These are phyloP conservation scores for Tolypocladium amazonense DNA, from an alignment of 2,329 filamentous ascomycete species.

Conservation along the genomic window DNA sequence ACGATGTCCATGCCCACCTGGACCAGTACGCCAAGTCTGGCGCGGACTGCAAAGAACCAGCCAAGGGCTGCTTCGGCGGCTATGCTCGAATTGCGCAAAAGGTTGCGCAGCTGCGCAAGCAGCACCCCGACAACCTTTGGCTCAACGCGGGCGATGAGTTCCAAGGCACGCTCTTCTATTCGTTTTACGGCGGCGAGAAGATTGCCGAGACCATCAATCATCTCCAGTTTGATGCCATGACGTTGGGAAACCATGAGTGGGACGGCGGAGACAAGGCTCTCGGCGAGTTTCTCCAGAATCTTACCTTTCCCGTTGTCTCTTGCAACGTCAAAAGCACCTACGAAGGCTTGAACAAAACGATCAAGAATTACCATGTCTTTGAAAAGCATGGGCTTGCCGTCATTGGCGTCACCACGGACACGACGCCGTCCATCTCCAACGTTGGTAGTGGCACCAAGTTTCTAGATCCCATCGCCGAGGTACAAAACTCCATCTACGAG, in stretches of 20 bases:
- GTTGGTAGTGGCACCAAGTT: conserved; percentile 49
- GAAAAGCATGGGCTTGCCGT: conserved; percentile 49
- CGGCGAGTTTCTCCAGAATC: conserved; percentile 49
- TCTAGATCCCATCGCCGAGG: conserved; percentile 42
- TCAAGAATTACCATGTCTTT: conserved; percentile 57
- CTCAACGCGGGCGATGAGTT: conserved; percentile 61
- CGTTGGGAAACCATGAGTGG: conserved; percentile 57
- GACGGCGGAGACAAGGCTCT: conserved; percentile 54
- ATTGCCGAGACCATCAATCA: conserved; percentile 56
- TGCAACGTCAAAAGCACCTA: conserved; percentile 54
- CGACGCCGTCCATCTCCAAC: conserved; percentile 39
- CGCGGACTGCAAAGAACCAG: conserved; percentile 47
- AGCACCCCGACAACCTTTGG: conserved; percentile 50
- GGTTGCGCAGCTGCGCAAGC: conserved; percentile 43
- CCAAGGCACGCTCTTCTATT: conserved; percentile 58
- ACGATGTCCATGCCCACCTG: conserved; percentile 58
- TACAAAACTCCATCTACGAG: conserved; percentile 51
- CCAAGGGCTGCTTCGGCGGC: conserved; percentile 51
- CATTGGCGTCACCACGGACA: conserved; percentile 42
- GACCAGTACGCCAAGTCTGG: conserved; percentile 52
- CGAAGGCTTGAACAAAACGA: conserved; percentile 46
- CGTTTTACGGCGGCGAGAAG: conserved; percentile 56
- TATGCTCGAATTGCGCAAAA: conserved; percentile 54
- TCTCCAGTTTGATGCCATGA: conserved; percentile 58
- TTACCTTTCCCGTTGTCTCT: conserved; percentile 54